Base-by-base conservation (phyloP, 2,329 filamentous ascomycete genomes). In the Colletotrichum musae region DNA sequence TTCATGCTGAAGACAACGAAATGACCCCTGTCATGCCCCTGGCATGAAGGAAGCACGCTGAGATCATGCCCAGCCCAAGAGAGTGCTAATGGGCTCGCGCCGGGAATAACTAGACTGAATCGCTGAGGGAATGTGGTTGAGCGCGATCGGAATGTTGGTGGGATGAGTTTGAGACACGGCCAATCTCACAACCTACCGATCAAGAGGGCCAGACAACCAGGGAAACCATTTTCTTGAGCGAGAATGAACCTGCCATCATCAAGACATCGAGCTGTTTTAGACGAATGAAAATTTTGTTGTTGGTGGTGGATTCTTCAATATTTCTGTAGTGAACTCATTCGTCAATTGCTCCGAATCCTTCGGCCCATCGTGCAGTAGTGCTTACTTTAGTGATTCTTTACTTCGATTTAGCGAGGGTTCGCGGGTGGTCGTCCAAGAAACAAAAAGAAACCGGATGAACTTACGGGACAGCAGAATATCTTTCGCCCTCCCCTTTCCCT, bases 31-130 rank as follows among this genome's bases (percentile, higher is more conserved):
- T 15, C 16, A 6, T 15, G 41, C 16, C 10, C 54, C 54, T 50
- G 32, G 48, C 48, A 28, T 51, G 54, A 48, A 41, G 32, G 61
- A 65, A 65, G 54, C 48, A 65, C 48, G 48, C 3, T 59, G 61
- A 57, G 52, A 52, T 64, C 65, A 58, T 54, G 48, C 16, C 21
- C 15, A 45, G 32, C 2, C 32, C 32, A 36, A 7, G 32, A 36
- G 9, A 6, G 32, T 36, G 32, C 28, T 45, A 26, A 18, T n/a
- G 24, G 26, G 15, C 5, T 32, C 32, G 21, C 13, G 47, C 54
- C 53, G 61, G 61, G 61, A 68, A 65, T 59, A 59, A 50, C 48
- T n/a, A 51, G 41, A 48, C 10, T 12, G 41, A 26, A 10, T 36
- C 32, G 32, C 32, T 36, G 32, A 36, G 28, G 50, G 18, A 64